These are phyloP conservation scores for Plenodomus tracheiphilus DNA, from an alignment of 2,329 filamentous ascomycete genomes.

Conservation along the genomic window DNA sequence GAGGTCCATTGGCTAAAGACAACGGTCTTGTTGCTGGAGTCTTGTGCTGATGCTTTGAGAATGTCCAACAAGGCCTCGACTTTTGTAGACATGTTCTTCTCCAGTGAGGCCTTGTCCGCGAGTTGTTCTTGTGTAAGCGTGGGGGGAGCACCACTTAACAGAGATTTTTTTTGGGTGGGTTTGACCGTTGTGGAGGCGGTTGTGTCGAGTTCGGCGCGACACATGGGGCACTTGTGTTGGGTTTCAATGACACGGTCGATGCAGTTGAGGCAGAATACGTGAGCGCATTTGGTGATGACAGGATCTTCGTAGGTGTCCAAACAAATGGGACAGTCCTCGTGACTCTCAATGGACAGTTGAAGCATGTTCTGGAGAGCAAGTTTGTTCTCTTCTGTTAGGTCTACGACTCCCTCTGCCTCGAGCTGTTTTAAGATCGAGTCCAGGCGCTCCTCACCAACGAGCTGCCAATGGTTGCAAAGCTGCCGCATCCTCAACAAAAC, in stretches of 20 bases:
- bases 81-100: slow-evolving; percentile 69
- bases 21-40: slow-evolving; percentile 66
- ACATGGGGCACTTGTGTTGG: slow-evolving; percentile 84
- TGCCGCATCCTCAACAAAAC: slow-evolving; percentile 81
- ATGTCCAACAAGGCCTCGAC: slow-evolving; percentile 79
- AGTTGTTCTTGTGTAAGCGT: slow-evolving; percentile 26
- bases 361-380: slow-evolving; percentile 74
- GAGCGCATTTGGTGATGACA: slow-evolving; percentile 83
- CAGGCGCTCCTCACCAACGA: slow-evolving; percentile 73
- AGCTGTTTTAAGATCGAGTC: slow-evolving; percentile 71
- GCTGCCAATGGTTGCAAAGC: slow-evolving; percentile 85
- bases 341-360: slow-evolving; percentile 74
- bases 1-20: slow-evolving; percentile 79
- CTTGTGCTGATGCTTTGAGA: slow-evolving; percentile 67
- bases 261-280: slow-evolving; percentile 75
- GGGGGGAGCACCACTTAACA: slow-evolving; percentile 11
- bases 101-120: slow-evolving; percentile 61
- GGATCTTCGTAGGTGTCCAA: slow-evolving; percentile 72
- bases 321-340: slow-evolving; percentile 83
- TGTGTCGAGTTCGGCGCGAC: slow-evolving; percentile 66
- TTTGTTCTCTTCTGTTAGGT: slow-evolving; percentile 72
- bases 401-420: slow-evolving; percentile 68
- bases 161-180: slow-evolving; percentile 60
- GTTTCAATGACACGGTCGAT: slow-evolving; percentile 73
- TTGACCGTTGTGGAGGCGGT: slow-evolving; percentile 60